These are phyloP conservation scores for Sonneratia caseolaris DNA, from an alignment of 345 rosid species.

Conservation along the genomic window DNA sequence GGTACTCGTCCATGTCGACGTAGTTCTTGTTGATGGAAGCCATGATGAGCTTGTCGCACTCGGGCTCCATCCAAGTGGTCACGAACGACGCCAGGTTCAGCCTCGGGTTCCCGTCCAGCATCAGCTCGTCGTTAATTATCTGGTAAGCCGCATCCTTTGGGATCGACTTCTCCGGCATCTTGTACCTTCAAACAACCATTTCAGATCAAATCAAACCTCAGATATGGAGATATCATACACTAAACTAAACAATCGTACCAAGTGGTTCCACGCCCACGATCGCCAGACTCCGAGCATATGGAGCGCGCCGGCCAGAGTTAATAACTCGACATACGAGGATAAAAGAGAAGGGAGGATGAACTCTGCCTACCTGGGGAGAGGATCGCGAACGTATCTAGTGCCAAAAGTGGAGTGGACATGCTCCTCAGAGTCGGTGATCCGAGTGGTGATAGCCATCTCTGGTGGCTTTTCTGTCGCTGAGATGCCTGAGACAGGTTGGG, in stretches of 20 bases:
- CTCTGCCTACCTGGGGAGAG: constrained; percentile 25
- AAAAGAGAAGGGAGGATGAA: background rate
- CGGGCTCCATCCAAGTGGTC: constrained; percentile 50
- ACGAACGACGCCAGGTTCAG: constrained; percentile 43
- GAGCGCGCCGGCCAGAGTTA: background rate
- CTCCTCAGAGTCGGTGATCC: constrained; percentile 19
- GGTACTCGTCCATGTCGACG: constrained; percentile 37
- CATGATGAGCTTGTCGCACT: constrained; percentile 45
- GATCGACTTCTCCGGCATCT: constrained; percentile 36
- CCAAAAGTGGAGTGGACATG: constrained; percentile 35
- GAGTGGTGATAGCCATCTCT: constrained; percentile 28
- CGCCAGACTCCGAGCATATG: too few relatives aligned
- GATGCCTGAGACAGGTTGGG: background rate
- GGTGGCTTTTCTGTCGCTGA: background rate
- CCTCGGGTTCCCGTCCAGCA: constrained; percentile 48
- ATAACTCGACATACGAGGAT: too few relatives aligned
- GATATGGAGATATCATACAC: too few relatives aligned
- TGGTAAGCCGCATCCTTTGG: constrained; percentile 42
- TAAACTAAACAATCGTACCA: too few relatives aligned
- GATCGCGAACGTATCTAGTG: constrained; percentile 29
- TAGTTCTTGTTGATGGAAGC: constrained; percentile 29
- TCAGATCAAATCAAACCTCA: background rate
- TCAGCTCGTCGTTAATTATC: constrained; percentile 40
- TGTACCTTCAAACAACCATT: constrained; percentile 18
- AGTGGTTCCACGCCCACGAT: too few relatives aligned